phyloP scores from a whole-genome alignment of 257 asterid genomes.

The Solanum etuberosum region DNA sequence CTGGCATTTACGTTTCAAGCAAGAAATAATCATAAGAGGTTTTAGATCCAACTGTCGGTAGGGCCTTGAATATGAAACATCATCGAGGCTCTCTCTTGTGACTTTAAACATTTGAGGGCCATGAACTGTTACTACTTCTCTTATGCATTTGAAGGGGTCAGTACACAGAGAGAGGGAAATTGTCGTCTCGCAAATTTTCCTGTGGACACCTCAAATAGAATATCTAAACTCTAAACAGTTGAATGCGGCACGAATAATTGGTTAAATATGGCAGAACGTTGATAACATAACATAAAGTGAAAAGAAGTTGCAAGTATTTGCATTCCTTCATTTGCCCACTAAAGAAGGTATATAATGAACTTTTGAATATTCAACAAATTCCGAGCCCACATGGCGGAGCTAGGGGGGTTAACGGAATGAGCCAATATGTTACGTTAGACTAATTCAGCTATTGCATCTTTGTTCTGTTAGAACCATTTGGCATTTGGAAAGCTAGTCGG shows the following conservation, averaged over 20 bases:
- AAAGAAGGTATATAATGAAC: neutral
- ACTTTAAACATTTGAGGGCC: neutral
- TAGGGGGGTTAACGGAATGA: neutral
- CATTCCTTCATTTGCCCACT: neutral
- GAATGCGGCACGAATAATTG: too few relatives aligned
- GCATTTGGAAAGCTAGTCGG: neutral
- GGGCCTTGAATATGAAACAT: neutral
- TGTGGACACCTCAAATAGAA: neutral
- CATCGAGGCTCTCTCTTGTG: neutral
- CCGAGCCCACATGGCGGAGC: neutral
- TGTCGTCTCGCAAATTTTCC: neutral
- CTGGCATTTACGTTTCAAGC: conserved; percentile 58
- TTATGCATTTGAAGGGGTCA: neutral
- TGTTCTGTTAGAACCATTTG: too few relatives aligned
- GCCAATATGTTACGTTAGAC: too few relatives aligned
- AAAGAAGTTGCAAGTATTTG: neutral
- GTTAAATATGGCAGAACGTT: neutral
- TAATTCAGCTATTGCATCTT: too few relatives aligned
- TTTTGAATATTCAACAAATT: neutral
- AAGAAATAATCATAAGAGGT: conserved; percentile 33
- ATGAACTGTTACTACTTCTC: neutral
- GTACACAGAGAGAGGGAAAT: neutral
- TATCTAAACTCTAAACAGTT: neutral
- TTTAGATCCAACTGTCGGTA: neutral
- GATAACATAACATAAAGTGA: neutral